These are phyloP conservation scores for Calonectria hawksworthii DNA, from an alignment of 2,329 filamentous ascomycete species.

Conservation along the genomic window DNA sequence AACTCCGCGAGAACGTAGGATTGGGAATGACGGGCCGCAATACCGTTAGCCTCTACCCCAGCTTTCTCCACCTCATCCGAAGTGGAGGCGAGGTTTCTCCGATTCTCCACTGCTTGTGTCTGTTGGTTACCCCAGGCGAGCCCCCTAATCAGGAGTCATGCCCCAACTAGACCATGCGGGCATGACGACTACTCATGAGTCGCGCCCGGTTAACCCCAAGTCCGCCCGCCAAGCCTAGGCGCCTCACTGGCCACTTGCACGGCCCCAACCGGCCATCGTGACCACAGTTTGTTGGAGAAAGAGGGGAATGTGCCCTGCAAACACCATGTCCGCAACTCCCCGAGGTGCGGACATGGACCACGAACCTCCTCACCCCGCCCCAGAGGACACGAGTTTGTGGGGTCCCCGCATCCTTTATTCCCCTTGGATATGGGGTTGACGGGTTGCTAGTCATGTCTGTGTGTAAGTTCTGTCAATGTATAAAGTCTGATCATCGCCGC, in stretches of 20 bases:
- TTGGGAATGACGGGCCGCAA: not conserved
- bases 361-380: not conserved
- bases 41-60: not conserved
- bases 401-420: slow-evolving; percentile 2
- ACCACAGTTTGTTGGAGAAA: not conserved
- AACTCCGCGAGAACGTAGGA: not conserved
- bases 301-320: not conserved
- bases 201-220: not conserved
- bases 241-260: not conserved
- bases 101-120: not conserved
- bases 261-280: not conserved
- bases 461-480: not conserved
- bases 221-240: not conserved
- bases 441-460: not conserved
- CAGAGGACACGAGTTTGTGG: not conserved
- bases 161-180: not conserved
- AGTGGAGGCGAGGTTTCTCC: not conserved
- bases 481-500: not conserved
- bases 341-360: not conserved
- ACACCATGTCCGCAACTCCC: not conserved
- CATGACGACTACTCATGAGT: not conserved
- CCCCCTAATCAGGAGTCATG: not conserved
- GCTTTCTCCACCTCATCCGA: not conserved
- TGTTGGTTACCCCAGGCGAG: not conserved
- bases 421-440: not conserved